A percentile compares a stretch with the other conserved stretches of the same genome.
phyloP scores from a whole-genome alignment of 805 yeast species.

The Suhomyces xylopsoci region DNA sequence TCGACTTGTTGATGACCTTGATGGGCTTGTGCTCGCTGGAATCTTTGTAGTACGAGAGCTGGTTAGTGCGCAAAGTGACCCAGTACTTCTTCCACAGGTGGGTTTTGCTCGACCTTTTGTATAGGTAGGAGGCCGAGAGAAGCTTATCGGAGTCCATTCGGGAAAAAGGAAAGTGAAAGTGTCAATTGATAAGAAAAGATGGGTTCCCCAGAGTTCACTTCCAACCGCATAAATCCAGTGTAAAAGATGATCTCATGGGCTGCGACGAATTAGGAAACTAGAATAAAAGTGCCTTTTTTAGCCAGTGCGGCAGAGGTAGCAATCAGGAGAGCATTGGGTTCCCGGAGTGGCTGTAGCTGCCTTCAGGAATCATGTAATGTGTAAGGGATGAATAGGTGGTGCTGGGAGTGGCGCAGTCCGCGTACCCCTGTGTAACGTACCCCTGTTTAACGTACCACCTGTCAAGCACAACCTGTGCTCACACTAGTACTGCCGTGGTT shows the following conservation, averaged over 20 bases:
- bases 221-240: background rate
- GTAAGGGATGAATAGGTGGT: background rate
- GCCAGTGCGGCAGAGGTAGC: background rate
- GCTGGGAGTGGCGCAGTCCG: background rate
- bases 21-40: conserved; percentile 36
- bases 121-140: conserved; percentile 24
- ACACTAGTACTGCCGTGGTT: no score
- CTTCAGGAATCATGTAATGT: background rate
- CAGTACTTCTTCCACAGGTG: conserved; percentile 39
- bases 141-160: conserved; percentile 14
- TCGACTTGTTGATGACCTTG: conserved; percentile 25
- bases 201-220: background rate
- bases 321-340: background rate
- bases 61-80: conserved; percentile 38
- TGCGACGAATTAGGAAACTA: background rate
- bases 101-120: conserved; percentile 29
- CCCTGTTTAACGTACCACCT: no score
- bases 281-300: background rate
- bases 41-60: conserved; percentile 39
- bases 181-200: background rate
- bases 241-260: background rate
- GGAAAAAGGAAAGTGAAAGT: background rate
- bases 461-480: no score
- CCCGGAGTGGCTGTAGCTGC: background rate
- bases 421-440: background rate